Evolutionary conservation across 1,284 basidiomycete species (phyloP), one percentile per base, ranked within the genome.

Genomic region (Papiliotrema nemorosa): DNA sequence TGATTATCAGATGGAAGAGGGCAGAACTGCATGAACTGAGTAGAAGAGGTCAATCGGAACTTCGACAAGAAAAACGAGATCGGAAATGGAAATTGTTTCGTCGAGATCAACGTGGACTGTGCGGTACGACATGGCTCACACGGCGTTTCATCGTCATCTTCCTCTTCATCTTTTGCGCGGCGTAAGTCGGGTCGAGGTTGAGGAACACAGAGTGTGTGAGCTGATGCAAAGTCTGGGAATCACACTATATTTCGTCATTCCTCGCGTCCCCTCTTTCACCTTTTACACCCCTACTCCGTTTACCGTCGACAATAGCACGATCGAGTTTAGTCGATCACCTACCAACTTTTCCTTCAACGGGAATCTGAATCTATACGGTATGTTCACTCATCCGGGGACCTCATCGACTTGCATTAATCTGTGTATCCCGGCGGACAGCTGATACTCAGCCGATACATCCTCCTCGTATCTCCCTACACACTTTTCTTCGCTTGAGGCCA

Each of bases 331-430:
- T 36, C 81, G 86, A 46, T 67, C 77, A 0, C 88, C 88, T 0
- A 83, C 90, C 44, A 92, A 92, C 72, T 93, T 91, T 72, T 83
- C 85, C 18, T 93, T 92, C 78, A 79, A 85, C 2, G 88, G 84
- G 1, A 76, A 80, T 43, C 82, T 88, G 20, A 79, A 84, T 39
- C 76, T 93, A 9, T 79, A 87, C 62, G 72, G 72, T 71, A 26
- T 52, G 67, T 58, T 24, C 20, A 18, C 16, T 21, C 14, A 22
- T 24, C 25, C 16, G 3, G 14, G 9, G 24, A 20, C 24, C 42
- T 25, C n/a, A 3, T 24, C 9, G 27, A n/a, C 16, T 26, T 20
- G 12, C 7, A 7, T 21, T 21, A 26, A 25, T 26, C 27, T 20
- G 16, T 37, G 20, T 5, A 13, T 31, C n/a, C 20, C n/a, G 26